Conservation (phyloP, 1,284 basidiomycete species). For the Malassezia psittaci region DNA sequence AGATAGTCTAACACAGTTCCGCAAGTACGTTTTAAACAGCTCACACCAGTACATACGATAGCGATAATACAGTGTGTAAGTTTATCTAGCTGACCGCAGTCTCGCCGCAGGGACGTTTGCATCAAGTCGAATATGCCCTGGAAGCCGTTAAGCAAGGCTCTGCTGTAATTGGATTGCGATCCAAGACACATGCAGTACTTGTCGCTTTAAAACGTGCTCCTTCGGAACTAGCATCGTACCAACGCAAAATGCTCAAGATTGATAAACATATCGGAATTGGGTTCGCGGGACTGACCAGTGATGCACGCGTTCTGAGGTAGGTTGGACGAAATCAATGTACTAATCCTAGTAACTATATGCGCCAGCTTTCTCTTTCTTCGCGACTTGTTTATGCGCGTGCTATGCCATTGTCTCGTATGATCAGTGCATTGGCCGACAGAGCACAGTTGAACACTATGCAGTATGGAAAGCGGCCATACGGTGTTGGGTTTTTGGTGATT, state of each 20-base stretch:
- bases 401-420: constrained; percentile 83
- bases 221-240: constrained; percentile 93
- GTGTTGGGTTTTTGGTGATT: constrained; percentile 95
- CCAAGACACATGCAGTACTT: constrained; percentile 86
- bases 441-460: constrained; percentile 98
- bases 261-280: constrained; percentile 98
- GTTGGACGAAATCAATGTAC: constrained; percentile 4
- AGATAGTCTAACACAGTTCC: constrained; percentile 9
- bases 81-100: constrained; percentile 18
- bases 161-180: constrained; percentile 87
- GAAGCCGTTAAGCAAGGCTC: constrained; percentile 99
- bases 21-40: constrained; percentile 11
- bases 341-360: constrained; percentile 94
- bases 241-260: constrained; percentile 99
- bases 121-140: constrained; percentile 97
- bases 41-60: constrained; percentile 42
- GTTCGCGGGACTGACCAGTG: constrained; percentile 92
- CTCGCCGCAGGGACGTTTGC: constrained; percentile 52
- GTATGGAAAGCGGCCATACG: constrained; percentile 93
- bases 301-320: constrained; percentile 66
- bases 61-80: constrained; percentile 43
- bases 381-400: constrained; percentile 91
- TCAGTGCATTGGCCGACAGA: constrained; percentile 91
- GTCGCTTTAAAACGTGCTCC: constrained; percentile 97
- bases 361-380: constrained; percentile 91